These are phyloP conservation scores for Pichia membranifaciens DNA, from an alignment of 805 yeast species.

Conservation along the genomic window DNA sequence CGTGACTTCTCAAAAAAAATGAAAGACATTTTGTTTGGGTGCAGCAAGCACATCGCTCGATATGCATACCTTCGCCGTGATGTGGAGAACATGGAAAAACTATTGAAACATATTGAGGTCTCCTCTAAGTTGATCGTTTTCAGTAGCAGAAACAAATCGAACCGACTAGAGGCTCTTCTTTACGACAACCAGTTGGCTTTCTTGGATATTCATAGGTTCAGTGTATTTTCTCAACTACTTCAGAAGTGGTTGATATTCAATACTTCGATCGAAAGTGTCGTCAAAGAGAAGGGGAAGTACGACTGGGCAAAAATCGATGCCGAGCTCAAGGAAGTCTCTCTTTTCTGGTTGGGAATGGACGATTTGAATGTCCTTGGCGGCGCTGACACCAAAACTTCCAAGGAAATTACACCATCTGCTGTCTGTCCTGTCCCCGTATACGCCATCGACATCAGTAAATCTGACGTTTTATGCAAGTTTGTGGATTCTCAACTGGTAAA, in stretches of 20 bases:
- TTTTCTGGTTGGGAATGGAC: slow-evolving; percentile 11
- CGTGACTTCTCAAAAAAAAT: too few species aligned
- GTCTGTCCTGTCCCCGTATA: slow-evolving; percentile 42
- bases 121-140: slow-evolving; percentile 6
- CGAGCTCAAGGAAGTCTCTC: slow-evolving; percentile 5
- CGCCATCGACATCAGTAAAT: slow-evolving; percentile 50
- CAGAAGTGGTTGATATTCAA: slow-evolving; percentile 10
- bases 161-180: slow-evolving; percentile 5
- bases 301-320: not conserved
- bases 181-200: not conserved
- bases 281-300: not conserved
- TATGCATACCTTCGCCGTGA: slow-evolving; percentile 60
- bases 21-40: slow-evolving; percentile 14
- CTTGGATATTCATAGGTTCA: not conserved
- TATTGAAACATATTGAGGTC: not conserved
- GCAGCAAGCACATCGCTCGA: slow-evolving; percentile 45
- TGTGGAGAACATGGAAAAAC: slow-evolving; percentile 37
- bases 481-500: not conserved
- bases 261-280: slow-evolving; percentile 1
- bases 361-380: slow-evolving; percentile 3
- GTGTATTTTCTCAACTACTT: slow-evolving; percentile 1
- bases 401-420: too few species aligned
- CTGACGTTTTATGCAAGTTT: slow-evolving; percentile 9
- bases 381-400: too few species aligned
- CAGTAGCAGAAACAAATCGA: not conserved